Percentiles rank a stretch among this genome's conserved stretches.
Conservation (phyloP, 2,329 filamentous ascomycete genomes). For the Penicillium sclerotiorum region DNA sequence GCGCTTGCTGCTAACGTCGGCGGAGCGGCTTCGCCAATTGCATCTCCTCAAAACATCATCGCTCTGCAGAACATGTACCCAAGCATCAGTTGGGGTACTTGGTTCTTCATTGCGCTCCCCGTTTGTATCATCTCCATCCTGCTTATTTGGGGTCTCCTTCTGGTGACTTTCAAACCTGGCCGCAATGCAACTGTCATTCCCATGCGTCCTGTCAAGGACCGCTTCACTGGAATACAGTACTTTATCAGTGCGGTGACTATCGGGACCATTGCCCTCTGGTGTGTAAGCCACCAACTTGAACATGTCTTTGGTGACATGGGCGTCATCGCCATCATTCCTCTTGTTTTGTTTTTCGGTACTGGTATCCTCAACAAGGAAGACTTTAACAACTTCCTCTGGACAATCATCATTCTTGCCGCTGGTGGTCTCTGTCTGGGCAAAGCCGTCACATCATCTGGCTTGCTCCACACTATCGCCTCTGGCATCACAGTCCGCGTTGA, state of each 20-base stretch:
- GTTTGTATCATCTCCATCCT: slow-evolving; percentile 88
- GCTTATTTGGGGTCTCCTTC: slow-evolving; percentile 83
- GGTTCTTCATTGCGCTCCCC: slow-evolving; percentile 95
- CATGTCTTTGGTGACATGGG: slow-evolving; percentile 94
- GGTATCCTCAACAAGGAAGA: slow-evolving; percentile 97
- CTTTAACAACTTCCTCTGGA: slow-evolving; percentile 99
- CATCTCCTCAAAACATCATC: slow-evolving; percentile 95
- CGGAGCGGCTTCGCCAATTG: slow-evolving; percentile 94
- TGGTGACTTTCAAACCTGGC: slow-evolving; percentile 82
- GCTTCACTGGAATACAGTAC: slow-evolving; percentile 85
- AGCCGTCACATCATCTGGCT: slow-evolving; percentile 87
- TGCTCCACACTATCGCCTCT: slow-evolving; percentile 83
- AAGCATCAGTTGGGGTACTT: slow-evolving; percentile 86
- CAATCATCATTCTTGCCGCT: slow-evolving; percentile 96
- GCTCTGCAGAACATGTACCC: slow-evolving; percentile 95
- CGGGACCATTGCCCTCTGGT: slow-evolving; percentile 87
- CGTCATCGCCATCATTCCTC: slow-evolving; percentile 92
- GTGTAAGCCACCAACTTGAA: slow-evolving; percentile 85
- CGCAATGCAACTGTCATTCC: slow-evolving; percentile 86
- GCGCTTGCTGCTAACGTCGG: slow-evolving; percentile 94
- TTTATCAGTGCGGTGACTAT: slow-evolving; percentile 87
- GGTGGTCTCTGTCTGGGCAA: slow-evolving; percentile 91
- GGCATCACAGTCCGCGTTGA: slow-evolving; percentile 74
- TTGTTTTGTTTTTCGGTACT: slow-evolving; percentile 94
- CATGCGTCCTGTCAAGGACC: slow-evolving; percentile 85